Percentiles rank a stretch among this genome's conserved stretches.
Conservation (phyloP, 495 filamentous ascomycete genomes). For the Podospora comata region DNA sequence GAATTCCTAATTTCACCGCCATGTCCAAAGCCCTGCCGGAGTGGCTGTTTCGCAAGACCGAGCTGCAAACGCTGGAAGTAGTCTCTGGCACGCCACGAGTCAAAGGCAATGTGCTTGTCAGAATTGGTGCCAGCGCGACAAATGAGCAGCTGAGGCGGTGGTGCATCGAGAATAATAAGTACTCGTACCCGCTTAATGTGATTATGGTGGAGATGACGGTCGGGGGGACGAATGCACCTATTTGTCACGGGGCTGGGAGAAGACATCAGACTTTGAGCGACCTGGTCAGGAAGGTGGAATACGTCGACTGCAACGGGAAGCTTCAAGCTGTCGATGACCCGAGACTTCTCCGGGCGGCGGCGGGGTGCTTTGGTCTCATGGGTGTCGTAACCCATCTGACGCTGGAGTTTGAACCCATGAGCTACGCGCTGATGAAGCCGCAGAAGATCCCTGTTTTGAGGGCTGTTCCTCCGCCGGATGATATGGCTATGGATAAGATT, state of each 20-base stretch:
- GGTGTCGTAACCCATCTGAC: conserved; percentile 55
- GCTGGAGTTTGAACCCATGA: conserved; percentile 50
- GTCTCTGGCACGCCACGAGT: conserved; percentile 21
- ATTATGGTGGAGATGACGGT: conserved; percentile 55
- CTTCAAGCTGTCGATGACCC: conserved; percentile 43
- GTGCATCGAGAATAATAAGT: conserved; percentile 37
- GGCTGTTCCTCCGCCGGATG: conserved; percentile 46
- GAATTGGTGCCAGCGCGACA: conserved; percentile 46
- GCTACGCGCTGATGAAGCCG: conserved; percentile 48
- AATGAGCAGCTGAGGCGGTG: conserved; percentile 52
- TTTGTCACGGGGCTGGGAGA: conserved; percentile 48
- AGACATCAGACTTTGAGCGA: background rate
- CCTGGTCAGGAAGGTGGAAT: background rate
- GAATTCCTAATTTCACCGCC: conserved; percentile 39
- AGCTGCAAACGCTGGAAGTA: conserved; percentile 38
- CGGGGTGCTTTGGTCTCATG: conserved; percentile 52
- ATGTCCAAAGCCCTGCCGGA: conserved; percentile 26
- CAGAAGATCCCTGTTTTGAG: conserved; percentile 43
- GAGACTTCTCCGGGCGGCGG: conserved; percentile 43
- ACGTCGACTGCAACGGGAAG: conserved; percentile 21
- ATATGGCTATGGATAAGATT: conserved; percentile 34
- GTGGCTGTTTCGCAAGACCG: conserved; percentile 30
- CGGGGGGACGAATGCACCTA: conserved; percentile 50
- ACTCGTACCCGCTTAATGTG: conserved; percentile 47
- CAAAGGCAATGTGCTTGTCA: conserved; percentile 33